Percentiles rank a stretch among this genome's conserved stretches.
Evolutionary conservation across 1,284 basidiomycete genomes (phyloP).

Genomic region (Leccinum solheimii): DNA sequence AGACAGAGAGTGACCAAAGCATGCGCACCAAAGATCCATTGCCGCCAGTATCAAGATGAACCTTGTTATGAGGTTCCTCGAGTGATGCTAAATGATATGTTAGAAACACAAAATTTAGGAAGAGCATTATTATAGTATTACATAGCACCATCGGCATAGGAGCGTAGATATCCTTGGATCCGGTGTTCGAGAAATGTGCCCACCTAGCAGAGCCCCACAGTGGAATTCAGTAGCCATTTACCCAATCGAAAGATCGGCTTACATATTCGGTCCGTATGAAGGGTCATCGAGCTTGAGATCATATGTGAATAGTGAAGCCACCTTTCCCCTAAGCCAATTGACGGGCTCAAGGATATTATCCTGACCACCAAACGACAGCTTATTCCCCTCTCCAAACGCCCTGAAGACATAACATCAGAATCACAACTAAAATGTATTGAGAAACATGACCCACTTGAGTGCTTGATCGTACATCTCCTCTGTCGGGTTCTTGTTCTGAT

Average conservation of each 20-base stretch:
- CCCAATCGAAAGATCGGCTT: not conserved
- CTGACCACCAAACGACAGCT: too few species aligned
- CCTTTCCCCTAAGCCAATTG: conserved; percentile 15
- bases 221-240: not conserved
- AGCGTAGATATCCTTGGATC: not conserved
- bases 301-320: conserved; percentile 15
- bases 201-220: conserved; percentile 9
- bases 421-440: too few species aligned
- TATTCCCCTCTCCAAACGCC: not conserved
- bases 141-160: conserved; percentile 12
- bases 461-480: conserved; percentile 15
- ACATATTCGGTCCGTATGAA: conserved; percentile 20
- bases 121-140: not conserved
- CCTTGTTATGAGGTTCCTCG: conserved; percentile 20
- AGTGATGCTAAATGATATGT: conserved; percentile 10
- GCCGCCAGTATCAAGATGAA: conserved; percentile 18
- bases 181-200: conserved; percentile 17
- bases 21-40: conserved; percentile 17
- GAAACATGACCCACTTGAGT: conserved; percentile 6
- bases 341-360: not conserved
- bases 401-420: not conserved
- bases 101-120: not conserved
- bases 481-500: conserved; percentile 1
- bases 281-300: conserved; percentile 11
- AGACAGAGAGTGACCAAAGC: not conserved